A percentile compares a stretch with the other conserved stretches of the same genome.
phyloP scores from a whole-genome alignment of 306 rosid species.

The Prinsepia uniflora region DNA sequence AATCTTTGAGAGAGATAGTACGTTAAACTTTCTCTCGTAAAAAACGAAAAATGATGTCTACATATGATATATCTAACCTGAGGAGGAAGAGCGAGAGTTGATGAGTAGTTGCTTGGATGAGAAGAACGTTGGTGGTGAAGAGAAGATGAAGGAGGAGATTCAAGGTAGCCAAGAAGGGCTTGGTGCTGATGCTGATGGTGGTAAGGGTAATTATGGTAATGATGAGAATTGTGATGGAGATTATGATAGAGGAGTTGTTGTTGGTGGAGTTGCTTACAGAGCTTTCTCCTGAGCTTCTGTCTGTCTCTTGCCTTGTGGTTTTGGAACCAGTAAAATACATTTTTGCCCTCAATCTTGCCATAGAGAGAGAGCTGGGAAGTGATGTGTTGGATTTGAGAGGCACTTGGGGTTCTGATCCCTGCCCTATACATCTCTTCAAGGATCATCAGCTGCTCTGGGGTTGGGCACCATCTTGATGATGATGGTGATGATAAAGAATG shows the following conservation, averaged over 20 bases:
- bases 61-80: conserved; percentile 33
- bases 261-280: conserved; percentile 67
- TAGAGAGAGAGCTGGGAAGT: conserved; percentile 79
- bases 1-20: background rate
- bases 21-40: too few species aligned
- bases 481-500: conserved; percentile 35
- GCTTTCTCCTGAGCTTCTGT: conserved; percentile 76
- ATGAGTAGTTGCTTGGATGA: conserved; percentile 25
- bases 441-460: conserved; percentile 88
- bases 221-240: conserved; percentile 20
- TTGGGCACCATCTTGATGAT: conserved; percentile 82
- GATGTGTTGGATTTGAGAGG: conserved; percentile 83
- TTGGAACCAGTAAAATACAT: conserved; percentile 97
- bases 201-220: background rate
- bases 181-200: conserved; percentile 32
- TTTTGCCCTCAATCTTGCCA: conserved; percentile 87
- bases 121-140: conserved; percentile 29
- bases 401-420: conserved; percentile 79
- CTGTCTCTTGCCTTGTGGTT: conserved; percentile 96
- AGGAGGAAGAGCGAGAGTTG: conserved; percentile 32
- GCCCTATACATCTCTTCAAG: conserved; percentile 77
- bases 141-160: conserved; percentile 22
- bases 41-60: too few species aligned
- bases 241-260: conserved; percentile 32
- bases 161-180: conserved; percentile 36